Evolutionary conservation across 1,139 yeast species (phyloP), one percentile per base, ranked within the genome.

Genomic region (Zygosaccharomyces pseudobailii): DNA sequence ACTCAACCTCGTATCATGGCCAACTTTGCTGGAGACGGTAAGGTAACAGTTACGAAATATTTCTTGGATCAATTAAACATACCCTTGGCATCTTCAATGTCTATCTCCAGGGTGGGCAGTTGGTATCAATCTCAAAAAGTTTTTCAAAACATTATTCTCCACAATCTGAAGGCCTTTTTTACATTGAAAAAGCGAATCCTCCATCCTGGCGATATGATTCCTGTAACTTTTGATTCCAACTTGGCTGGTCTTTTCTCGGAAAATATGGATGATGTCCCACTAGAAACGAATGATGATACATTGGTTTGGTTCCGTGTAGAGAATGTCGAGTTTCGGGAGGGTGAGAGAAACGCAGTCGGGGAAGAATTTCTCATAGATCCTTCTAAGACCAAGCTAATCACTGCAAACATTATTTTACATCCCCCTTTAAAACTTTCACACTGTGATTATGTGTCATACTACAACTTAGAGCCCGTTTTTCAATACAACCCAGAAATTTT

Each of bases 291-390:
- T 2, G 87, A 88, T 0, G 89, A 89, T 61, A 74, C 80, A 0
- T 78, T 90, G 10, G 95, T 92, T 0, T 92, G 97, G 97, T 90
- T 89, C 65, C 79, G 79, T 55, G 70, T 78, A 7, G 70, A 72
- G 21, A 63, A 69, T 20, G 75, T 76, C 0, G 70, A 63, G 3
- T 53, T 65, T 22, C 54, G 57, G 9, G 52, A 50, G 5, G 58
- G 55, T 24, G 63, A 64, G 3, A 64, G 64, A 1, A 56, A 61
- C 0, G 62, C 61, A 1, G 66, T 72, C 0, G 63, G 65, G 2
- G 47, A 53, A 1, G 64, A 60, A 5, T 55, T 53, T 42, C 40
- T 50, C 21, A 50, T 63, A 20, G 62, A 62, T 41, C 59, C 63
- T 23, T 40, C 48, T 1, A 45, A 51, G 23, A 59, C 65, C 6